Evolutionary conservation across 108 stramenopile genomes (phyloP).

Genomic region (Nitzschia palea): DNA sequence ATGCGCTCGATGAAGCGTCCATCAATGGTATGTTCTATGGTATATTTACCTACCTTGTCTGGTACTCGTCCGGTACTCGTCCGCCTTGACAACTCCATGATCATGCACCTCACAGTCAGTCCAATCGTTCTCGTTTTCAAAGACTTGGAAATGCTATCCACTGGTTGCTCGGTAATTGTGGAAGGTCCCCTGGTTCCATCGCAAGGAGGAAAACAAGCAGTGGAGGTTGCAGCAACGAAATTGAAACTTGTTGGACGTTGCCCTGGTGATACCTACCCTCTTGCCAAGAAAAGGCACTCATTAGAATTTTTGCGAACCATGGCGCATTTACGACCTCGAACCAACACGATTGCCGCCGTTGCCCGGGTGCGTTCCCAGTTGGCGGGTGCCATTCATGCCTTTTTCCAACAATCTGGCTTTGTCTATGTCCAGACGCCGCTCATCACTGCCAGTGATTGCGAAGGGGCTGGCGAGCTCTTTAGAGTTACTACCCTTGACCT

Average conservation of each 20-base stretch:
- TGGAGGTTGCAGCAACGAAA: constrained; percentile 84
- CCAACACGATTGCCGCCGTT: constrained; percentile 96
- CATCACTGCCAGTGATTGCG: constrained; percentile 97
- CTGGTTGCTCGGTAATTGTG: constrained; percentile 91
- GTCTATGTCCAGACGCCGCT: constrained; percentile 96
- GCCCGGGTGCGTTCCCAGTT: constrained; percentile 90
- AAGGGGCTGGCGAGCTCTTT: constrained; percentile 99
- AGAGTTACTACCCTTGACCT: constrained; percentile 91
- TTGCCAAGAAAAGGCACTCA: constrained; percentile 98
- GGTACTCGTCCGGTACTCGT: too few species aligned
- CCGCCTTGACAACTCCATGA: too few species aligned
- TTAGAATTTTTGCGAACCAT: constrained; percentile 96
- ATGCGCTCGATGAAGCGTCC: constrained; percentile 63
- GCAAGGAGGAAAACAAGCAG: constrained; percentile 89
- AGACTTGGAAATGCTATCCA: constrained; percentile 86
- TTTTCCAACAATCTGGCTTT: constrained; percentile 91
- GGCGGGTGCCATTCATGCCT: constrained; percentile 85
- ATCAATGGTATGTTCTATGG: constrained; percentile 49
- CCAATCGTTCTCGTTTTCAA: too few species aligned
- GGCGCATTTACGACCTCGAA: constrained; percentile 96
- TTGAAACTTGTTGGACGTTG: constrained; percentile 88
- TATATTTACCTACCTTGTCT: too few species aligned
- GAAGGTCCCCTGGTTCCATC: constrained; percentile 76
- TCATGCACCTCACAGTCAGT: too few species aligned
- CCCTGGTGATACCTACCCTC: constrained; percentile 93